These are phyloP conservation scores for Xerocomellus amylosporus DNA, from an alignment of 768 basidiomycete species.

Conservation along the genomic window DNA sequence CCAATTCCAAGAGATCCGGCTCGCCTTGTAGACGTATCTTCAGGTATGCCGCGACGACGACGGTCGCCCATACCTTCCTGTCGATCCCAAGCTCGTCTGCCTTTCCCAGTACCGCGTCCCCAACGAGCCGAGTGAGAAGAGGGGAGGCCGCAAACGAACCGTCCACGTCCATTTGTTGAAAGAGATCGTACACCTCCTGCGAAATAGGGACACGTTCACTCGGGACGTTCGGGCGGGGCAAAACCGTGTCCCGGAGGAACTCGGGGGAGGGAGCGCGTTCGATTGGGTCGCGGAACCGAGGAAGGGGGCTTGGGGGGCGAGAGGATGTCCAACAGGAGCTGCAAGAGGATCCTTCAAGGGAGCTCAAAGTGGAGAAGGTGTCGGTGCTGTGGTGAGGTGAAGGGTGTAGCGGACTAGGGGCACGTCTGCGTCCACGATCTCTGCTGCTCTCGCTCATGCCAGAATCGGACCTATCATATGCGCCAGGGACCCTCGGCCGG, in stretches of 20 bases:
- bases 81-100: constrained; percentile 32
- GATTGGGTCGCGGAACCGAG: constrained; percentile 26
- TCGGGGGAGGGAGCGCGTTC: constrained; percentile 36
- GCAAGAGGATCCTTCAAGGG: constrained; percentile 39
- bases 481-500: constrained; percentile 15
- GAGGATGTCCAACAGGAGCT: constrained; percentile 35
- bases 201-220: constrained; percentile 12
- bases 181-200: constrained; percentile 34
- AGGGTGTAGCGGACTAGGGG: background rate
- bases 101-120: constrained; percentile 32
- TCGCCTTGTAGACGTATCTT: constrained; percentile 33
- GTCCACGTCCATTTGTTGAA: constrained; percentile 41
- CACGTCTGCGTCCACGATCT: constrained; percentile 3
- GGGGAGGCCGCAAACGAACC: constrained; percentile 46
- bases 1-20: constrained; percentile 42
- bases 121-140: constrained; percentile 36
- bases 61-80: constrained; percentile 46
- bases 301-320: constrained; percentile 21
- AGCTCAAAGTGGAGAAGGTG: constrained; percentile 50
- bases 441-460: background rate
- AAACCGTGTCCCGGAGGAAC: constrained; percentile 6
- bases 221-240: background rate
- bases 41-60: constrained; percentile 46
- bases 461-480: constrained; percentile 21
- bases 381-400: constrained; percentile 29